phyloP scores from a whole-genome alignment of 345 rosid genomes.

The Eucalyptus marginata region DNA sequence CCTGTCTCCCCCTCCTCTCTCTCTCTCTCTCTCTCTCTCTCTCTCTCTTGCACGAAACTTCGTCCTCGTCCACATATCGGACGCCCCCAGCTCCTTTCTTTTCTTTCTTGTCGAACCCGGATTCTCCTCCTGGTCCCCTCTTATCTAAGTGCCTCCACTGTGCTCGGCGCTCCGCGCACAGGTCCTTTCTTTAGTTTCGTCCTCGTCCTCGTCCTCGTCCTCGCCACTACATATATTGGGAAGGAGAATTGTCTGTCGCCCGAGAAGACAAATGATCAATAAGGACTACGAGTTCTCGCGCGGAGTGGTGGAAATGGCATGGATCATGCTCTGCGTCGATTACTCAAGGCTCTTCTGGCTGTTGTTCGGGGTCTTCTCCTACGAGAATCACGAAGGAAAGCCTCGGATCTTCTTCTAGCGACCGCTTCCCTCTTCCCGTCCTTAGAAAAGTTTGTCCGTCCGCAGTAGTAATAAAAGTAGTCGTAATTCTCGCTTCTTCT shows the following conservation, averaged over 20 bases:
- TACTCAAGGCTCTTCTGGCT: slow-evolving; percentile 72
- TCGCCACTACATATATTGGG: neutral
- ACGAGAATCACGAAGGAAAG: slow-evolving; percentile 85
- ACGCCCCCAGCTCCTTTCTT: neutral
- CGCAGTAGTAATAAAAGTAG: neutral
- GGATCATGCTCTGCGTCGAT: slow-evolving; percentile 64
- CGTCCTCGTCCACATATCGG: neutral
- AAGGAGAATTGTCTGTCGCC: neutral
- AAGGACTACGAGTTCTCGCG: slow-evolving; percentile 32
- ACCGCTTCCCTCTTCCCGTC: neutral
- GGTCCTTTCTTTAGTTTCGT: neutral
- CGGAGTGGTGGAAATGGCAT: slow-evolving; percentile 42
- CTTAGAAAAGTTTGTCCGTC: neutral
- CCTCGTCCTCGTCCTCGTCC: neutral
- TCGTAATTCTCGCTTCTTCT: neutral
- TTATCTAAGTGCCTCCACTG: neutral
- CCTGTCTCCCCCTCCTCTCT: neutral
- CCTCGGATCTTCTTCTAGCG: slow-evolving; percentile 73
- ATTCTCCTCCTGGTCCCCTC: neutral
- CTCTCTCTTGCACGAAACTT: neutral
- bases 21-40: neutral
- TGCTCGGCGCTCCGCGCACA: neutral
- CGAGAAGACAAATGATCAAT: slow-evolving; percentile 42
- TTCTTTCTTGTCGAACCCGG: neutral
- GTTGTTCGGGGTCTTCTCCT: slow-evolving; percentile 64